These are phyloP conservation scores for Neurospora sp. DNA, from an alignment of 495 filamentous ascomycete genomes.

Conservation along the genomic window DNA sequence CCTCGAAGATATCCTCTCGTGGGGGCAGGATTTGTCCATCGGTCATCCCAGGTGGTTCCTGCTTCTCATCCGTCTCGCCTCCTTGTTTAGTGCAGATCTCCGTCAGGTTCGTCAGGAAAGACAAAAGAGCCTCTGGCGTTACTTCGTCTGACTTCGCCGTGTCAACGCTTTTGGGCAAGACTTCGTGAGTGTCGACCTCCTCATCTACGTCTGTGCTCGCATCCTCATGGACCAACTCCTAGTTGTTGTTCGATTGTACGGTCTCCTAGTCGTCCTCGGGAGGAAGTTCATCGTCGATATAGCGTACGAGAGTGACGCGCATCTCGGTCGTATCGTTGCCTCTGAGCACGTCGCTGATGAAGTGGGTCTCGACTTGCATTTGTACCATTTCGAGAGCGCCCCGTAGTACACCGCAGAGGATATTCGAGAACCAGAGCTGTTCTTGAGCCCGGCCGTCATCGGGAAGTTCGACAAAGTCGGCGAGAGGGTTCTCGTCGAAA, in stretches of 20 bases:
- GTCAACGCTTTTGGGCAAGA: not conserved
- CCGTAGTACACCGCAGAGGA: constrained; percentile 83
- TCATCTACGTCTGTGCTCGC: not conserved
- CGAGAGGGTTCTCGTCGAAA: constrained; percentile 93
- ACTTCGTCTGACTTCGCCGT: not conserved
- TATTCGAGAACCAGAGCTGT: constrained; percentile 97
- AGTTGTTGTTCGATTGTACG: not conserved
- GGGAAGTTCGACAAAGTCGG: constrained; percentile 93
- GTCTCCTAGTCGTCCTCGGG: constrained; percentile 73
- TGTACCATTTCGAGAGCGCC: constrained; percentile 97
- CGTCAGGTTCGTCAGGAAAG: not conserved
- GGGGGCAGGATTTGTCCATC: not conserved
- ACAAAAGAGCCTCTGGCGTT: not conserved
- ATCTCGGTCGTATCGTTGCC: constrained; percentile 97
- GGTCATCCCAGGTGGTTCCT: not conserved
- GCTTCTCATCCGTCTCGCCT: not conserved
- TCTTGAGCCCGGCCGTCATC: constrained; percentile 94
- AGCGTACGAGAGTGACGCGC: constrained; percentile 82
- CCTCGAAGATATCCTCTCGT: not conserved
- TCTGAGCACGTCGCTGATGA: constrained; percentile 86
- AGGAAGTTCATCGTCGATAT: constrained; percentile 96
- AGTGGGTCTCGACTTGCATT: constrained; percentile 97
- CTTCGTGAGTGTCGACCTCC: not conserved
- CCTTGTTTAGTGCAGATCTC: not conserved
- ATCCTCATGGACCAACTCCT: not conserved